phyloP scores from a whole-genome alignment of 768 basidiomycete genomes.

The Crepidotus variabilis region DNA sequence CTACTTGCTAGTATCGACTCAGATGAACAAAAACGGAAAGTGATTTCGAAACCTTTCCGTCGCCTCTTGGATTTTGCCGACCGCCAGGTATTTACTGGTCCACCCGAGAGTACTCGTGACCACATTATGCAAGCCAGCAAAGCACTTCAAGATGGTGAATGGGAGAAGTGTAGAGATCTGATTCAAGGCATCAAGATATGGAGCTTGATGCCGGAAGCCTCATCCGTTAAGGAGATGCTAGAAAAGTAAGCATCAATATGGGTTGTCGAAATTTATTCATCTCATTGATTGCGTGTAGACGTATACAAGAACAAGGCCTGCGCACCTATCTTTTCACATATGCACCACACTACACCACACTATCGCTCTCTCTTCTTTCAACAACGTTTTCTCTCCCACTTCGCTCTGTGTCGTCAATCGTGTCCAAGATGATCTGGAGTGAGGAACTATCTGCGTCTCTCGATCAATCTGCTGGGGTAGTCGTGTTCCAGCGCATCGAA shows the following conservation, averaged over 20 bases:
- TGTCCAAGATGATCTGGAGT: conserved; percentile 98
- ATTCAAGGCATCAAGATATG: conserved; percentile 97
- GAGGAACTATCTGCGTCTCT: conserved; percentile 92
- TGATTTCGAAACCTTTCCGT: conserved; percentile 95
- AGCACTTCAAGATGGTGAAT: conserved; percentile 93
- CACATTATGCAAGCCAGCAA: conserved; percentile 99
- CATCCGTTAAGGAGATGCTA: conserved; percentile 90
- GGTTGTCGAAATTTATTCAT: conserved; percentile 8
- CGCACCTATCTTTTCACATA: conserved; percentile 99
- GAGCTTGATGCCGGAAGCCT: conserved; percentile 90
- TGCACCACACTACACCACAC: conserved; percentile 86
- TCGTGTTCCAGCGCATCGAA: conserved; percentile 93
- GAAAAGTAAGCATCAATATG: conserved; percentile 58
- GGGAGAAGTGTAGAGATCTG: conserved; percentile 93
- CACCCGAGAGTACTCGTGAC: conserved; percentile 97
- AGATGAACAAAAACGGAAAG: conserved; percentile 90
- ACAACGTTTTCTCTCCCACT: conserved; percentile 83
- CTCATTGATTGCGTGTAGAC: conserved; percentile 40
- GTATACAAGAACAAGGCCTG: conserved; percentile 97
- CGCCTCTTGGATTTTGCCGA: conserved; percentile 95
- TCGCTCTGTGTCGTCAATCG: conserved; percentile 81
- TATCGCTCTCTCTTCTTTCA: conserved; percentile 85
- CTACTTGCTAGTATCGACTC: conserved; percentile 91
- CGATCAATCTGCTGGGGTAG: conserved; percentile 85
- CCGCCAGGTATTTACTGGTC: conserved; percentile 95